Percentiles rank a stretch among this genome's conserved stretches.
phyloP scores from a whole-genome alignment of 2,329 filamentous ascomycete genomes.

The Zelopaecilomyces penicillatus region DNA sequence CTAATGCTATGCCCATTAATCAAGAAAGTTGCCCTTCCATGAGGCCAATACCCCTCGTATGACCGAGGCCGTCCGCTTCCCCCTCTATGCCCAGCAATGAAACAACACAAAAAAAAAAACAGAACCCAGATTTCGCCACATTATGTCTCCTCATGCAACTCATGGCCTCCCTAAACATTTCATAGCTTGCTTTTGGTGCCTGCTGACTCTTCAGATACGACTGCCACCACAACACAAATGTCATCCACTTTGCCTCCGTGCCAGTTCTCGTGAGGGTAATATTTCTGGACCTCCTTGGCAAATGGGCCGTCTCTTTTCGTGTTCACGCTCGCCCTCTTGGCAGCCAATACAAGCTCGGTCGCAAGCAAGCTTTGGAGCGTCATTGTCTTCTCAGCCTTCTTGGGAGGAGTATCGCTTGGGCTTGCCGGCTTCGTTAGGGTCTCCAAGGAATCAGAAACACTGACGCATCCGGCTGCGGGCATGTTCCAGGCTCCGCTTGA shows the following conservation, averaged over 20 bases:
- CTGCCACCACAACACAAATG: conserved; percentile 75
- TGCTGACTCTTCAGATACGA: conserved; percentile 58
- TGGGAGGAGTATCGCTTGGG: conserved; percentile 14
- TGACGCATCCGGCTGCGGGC: conserved; percentile 49
- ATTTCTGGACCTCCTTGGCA: conserved; percentile 84
- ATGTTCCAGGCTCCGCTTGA: conserved; percentile 65
- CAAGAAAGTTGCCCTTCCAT: not conserved
- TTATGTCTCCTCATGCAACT: too few relatives aligned
- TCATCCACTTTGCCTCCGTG: conserved; percentile 92
- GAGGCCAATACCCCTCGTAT: not conserved
- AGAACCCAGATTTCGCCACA: too few relatives aligned
- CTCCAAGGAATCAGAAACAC: conserved; percentile 53
- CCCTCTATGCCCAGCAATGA: not conserved
- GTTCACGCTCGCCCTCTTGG: conserved; percentile 78
- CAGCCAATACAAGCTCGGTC: conserved; percentile 68
- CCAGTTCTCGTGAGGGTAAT: conserved; percentile 80
- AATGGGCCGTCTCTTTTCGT: conserved; percentile 82
- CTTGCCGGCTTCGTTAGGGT: conserved; percentile 25
- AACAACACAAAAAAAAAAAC: too few relatives aligned
- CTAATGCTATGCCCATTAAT: too few relatives aligned
- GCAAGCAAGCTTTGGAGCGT: conserved; percentile 74
- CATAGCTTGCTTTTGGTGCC: conserved; percentile 26
- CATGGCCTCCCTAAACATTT: conserved; percentile 1
- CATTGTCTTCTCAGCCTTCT: conserved; percentile 19
- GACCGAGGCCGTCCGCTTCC: not conserved